These are phyloP conservation scores for Fraxinus quadrangulata DNA, from an alignment of 257 asterid genomes.

Conservation along the genomic window DNA sequence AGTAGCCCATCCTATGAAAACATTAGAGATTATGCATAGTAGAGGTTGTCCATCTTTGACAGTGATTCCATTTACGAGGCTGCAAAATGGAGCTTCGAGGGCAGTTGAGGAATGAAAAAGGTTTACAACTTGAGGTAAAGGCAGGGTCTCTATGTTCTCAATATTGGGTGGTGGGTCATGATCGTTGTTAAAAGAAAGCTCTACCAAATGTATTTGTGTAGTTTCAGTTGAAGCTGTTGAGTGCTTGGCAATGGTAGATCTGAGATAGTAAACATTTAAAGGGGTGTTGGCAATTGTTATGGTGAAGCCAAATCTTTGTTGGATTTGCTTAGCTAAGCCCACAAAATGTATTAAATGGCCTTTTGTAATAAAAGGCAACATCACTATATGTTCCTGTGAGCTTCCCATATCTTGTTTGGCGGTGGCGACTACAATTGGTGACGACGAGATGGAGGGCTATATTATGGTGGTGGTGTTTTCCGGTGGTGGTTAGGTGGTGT, in stretches of 20 bases:
- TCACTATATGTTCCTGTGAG: constrained; percentile 44
- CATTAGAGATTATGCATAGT: constrained; percentile 73
- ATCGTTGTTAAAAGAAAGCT: constrained; percentile 56
- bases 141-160: constrained; percentile 73
- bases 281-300: constrained; percentile 68
- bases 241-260: constrained; percentile 37
- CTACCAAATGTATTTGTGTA: constrained; percentile 38
- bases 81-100: constrained; percentile 46
- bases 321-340: constrained; percentile 50
- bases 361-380: constrained; percentile 66
- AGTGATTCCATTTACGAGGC: constrained; percentile 37
- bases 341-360: constrained; percentile 74
- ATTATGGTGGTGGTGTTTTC: too few species aligned
- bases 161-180: constrained; percentile 71
- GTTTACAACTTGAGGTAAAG: constrained; percentile 42
- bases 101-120: constrained; percentile 51
- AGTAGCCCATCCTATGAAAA: constrained; percentile 70
- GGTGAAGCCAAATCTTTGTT: constrained; percentile 34
- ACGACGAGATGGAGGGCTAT: too few species aligned
- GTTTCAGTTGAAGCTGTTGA: constrained; percentile 5
- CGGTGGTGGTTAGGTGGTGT: too few species aligned
- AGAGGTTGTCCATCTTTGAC: constrained; percentile 54
- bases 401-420: neutral
- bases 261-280: constrained; percentile 55
- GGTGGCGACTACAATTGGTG: too few species aligned